Base-by-base conservation (phyloP, 352 stramenopile species). In the Phytophthora europaea region DNA sequence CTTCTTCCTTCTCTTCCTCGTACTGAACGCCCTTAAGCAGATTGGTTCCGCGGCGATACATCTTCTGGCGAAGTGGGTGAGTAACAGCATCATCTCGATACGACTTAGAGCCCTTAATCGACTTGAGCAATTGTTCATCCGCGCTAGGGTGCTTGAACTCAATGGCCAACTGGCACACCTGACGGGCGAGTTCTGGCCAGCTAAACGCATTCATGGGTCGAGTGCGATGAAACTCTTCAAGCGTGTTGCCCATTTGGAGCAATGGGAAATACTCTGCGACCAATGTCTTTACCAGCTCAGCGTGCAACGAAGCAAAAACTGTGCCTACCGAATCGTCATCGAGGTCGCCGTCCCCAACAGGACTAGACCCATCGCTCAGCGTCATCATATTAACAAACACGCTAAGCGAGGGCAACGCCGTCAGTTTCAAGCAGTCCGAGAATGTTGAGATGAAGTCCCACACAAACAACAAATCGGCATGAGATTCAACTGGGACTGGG, bases 361-460 rank as follows among this genome's bases (percentile, higher is more conserved):
- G 75, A 53, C 71, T 88, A 56, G 81, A 87, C 8, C 68, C 75
- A 34, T 90, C 84, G 28, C 48, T 74, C 13, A 91, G 61, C 15
- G 65, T 78, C 51, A 93, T 31, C 31, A 94, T 75, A 38, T 81
- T 75, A 4, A 85, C 78, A 55, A 94, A 93, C 0, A 78, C 38
- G 6, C 59, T 61, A 34, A 94, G 76, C 13, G 88, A 90, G 6
- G 88, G 86, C 6, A 89, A 61, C 10, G 59, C 56, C 7, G 81
- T 79, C 40, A 92, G 60, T 33, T 81, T 80, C 16, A 94, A 73
- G 22, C 80, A 84, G 67, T 94, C 83, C 4, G 86, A 82, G 62
- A 94, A 94, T 6, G 84, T 92, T 12, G 86, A 90, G 48, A 94
- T 78, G 20, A 90, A 86, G 65, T 94, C 88, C 88, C 88, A 94